Evolutionary conservation across 1,284 basidiomycete genomes (phyloP).

Genomic region (Hemileia vastatrix): DNA sequence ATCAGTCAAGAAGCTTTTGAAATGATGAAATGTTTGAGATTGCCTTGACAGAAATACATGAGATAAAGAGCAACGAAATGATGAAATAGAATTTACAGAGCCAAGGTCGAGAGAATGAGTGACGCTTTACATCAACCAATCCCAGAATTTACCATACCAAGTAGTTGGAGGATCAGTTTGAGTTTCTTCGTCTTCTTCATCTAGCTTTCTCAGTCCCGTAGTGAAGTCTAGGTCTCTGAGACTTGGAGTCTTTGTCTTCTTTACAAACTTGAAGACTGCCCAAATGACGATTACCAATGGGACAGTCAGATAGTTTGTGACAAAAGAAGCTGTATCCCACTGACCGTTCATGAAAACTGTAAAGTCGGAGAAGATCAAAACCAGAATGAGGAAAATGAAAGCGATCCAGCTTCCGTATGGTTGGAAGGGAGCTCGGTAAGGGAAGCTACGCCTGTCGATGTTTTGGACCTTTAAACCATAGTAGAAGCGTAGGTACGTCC

Average conservation of each 20-base stretch:
- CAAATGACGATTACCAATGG: not conserved
- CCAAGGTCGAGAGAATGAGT: no score
- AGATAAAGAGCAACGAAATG: no score
- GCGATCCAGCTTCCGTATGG: no score
- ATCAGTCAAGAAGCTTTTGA: no score
- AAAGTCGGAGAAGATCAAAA: no score
- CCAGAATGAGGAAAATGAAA: no score
- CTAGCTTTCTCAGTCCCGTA: not conserved
- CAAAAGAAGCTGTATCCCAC: not conserved
- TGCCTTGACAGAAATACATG: no score
- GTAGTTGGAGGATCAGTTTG: not conserved
- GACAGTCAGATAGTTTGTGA: not conserved
- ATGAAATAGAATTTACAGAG: no score
- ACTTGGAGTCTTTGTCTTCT: not conserved
- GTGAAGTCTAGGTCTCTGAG: not conserved
- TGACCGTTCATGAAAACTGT: no score
- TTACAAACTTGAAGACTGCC: not conserved
- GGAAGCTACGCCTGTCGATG: conserved; percentile 51
- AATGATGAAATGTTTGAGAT: no score
- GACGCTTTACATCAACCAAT: no score
- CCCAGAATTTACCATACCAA: no score
- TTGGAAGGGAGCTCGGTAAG: conserved; percentile 49
- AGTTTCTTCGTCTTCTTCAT: not conserved
- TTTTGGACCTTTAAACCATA: conserved; percentile 55
- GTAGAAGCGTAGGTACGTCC: conserved; percentile 65